Evolutionary conservation across 352 stramenopile genomes (phyloP), one percentile per base, ranked within the genome.

Genomic region (Thraustochytrium sp.): DNA sequence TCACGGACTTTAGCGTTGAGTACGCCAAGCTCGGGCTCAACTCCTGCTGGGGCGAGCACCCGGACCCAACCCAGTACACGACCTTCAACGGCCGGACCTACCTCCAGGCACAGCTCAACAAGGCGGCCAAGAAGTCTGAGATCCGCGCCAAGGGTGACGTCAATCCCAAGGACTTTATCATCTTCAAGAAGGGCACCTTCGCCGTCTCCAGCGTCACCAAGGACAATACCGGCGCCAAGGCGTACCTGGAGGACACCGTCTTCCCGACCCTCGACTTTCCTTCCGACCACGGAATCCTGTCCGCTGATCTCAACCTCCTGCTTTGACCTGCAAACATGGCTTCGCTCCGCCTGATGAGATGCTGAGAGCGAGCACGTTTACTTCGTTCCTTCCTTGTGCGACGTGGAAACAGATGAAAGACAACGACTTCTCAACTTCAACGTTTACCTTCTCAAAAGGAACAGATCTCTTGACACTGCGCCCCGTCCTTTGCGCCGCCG

Each of bases 141-240:
- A 92, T 91, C 61, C 82, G 88, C 31, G 38, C 59, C 31, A 91
- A 90, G 61, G 90, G 90, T 29, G 90, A 94, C 82, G 86, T 91
- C 23, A 94, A 94, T 65, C 90, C 90, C 8, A 94, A 94, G 85
- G 90, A 94, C 83, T 93, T 93, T 62, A 92, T 94, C 61, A 76
- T 94, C 1, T 93, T 93, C 75, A 85, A 88, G 2, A 87, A 90
- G 75, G 78, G 84, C 5, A 85, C 89, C 72, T 92, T 91, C 64
- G 55, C 76, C 3, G 85, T 91, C 1, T 49, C 87, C 0, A 46
- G 84, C 29, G 88, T 85, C 16, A 89, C 85, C 86, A 93, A 92
- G 83, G 90, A 94, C 80, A 94, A 94, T 84, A 92, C 89, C 31
- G 90, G 89, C n/a, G 64, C 88, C 40, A 86, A 86, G 51, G 61